Conservation (phyloP, 495 filamentous ascomycete genomes). For the Xylaria telfairii region DNA sequence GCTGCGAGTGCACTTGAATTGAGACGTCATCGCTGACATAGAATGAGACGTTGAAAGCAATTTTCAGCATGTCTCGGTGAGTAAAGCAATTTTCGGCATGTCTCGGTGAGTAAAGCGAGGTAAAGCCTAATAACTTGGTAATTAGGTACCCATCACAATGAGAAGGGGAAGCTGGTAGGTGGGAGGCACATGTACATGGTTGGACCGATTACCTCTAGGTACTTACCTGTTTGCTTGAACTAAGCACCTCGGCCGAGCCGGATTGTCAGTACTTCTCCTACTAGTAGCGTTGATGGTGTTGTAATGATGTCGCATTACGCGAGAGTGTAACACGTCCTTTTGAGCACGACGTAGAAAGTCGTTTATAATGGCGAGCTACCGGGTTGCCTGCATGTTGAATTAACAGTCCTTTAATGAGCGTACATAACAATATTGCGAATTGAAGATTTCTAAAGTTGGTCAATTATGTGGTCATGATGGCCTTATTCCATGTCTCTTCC, state of each 20-base stretch:
- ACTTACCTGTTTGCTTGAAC: neutral
- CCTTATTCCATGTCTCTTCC: constrained; percentile 44
- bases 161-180: too few species aligned
- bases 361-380: neutral
- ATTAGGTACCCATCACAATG: too few species aligned
- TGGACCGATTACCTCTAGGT: too few species aligned
- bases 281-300: neutral
- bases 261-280: neutral
- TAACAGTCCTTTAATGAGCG: neutral
- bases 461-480: neutral
- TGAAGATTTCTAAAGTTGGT: neutral
- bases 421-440: neutral
- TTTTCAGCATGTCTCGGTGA: too few species aligned
- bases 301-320: neutral
- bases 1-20: too few species aligned
- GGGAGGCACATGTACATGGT: too few species aligned
- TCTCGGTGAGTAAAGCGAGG: too few species aligned
- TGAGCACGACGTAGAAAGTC: neutral
- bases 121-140: too few species aligned
- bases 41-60: too few species aligned
- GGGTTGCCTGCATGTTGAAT: neutral
- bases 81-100: too few species aligned
- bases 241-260: neutral
- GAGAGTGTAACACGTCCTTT: neutral
- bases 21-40: too few species aligned